Percentiles rank a stretch among this genome's conserved stretches.
Conservation (phyloP, 2,329 filamentous ascomycete species). For the Leptographium radiaticola region DNA sequence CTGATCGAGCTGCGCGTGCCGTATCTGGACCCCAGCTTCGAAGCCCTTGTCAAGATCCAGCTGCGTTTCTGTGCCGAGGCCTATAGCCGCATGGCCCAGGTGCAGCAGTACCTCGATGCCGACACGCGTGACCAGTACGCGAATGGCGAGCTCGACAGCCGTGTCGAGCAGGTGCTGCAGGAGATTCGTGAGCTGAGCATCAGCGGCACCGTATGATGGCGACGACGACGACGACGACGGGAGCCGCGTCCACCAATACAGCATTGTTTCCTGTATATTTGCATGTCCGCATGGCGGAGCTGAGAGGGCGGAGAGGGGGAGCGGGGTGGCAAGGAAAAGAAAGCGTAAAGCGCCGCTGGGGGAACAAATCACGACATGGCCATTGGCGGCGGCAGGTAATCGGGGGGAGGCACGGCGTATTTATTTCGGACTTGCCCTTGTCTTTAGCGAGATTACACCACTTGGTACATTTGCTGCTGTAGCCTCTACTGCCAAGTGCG, state of each 20-base stretch:
- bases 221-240: no score
- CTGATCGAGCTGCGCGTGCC: conserved; percentile 94
- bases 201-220: conserved; percentile 50
- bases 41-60: conserved; percentile 97
- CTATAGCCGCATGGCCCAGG: conserved; percentile 95
- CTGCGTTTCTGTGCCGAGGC: conserved; percentile 95
- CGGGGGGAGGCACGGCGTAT: neutral
- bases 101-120: conserved; percentile 94
- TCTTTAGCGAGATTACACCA: no score
- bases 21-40: conserved; percentile 92
- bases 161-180: conserved; percentile 90
- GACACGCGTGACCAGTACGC: conserved; percentile 95
- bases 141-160: conserved; percentile 75
- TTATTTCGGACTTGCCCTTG: neutral
- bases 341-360: neutral
- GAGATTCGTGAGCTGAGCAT: conserved; percentile 97
- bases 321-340: neutral
- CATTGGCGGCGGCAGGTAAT: neutral
- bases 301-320: neutral
- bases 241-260: no score
- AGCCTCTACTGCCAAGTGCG: no score
- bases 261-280: no score
- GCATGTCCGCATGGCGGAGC: conserved; percentile 10
- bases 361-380: neutral
- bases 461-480: no score